Conservation (phyloP, 768 basidiomycete genomes). For the Russula griseocarnosa region DNA sequence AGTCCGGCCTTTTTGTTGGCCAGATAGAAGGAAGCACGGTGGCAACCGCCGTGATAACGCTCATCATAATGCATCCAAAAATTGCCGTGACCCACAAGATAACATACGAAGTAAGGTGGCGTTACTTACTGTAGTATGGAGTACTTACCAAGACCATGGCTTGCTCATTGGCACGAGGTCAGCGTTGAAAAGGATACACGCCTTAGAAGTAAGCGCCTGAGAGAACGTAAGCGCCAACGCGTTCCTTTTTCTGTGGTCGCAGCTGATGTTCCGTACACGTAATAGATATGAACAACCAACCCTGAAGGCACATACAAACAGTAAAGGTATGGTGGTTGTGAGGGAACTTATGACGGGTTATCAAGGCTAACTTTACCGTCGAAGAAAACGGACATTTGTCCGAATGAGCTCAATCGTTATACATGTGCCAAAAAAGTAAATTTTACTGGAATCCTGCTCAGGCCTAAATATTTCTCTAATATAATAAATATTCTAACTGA, state of each 20-base stretch:
- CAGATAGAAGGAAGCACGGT: constrained; percentile 1
- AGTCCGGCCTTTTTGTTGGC: not conserved
- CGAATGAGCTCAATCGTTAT: not conserved
- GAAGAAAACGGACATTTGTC: not conserved
- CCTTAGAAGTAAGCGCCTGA: constrained; percentile 11
- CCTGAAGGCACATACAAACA: constrained; percentile 5
- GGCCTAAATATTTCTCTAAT: too few relatives aligned
- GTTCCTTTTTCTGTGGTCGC: constrained; percentile 12
- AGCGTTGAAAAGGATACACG: not conserved
- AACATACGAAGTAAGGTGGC: not conserved
- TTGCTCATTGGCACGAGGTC: not conserved
- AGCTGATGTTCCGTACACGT: constrained; percentile 21
- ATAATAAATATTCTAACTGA: too few relatives aligned
- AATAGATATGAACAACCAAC: constrained; percentile 6
- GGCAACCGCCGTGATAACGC: constrained; percentile 12
- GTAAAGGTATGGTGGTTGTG: constrained; percentile 5
- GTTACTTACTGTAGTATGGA: constrained; percentile 23
- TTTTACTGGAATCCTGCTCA: too few relatives aligned
- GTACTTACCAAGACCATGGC: constrained; percentile 11
- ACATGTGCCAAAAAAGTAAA: too few relatives aligned
- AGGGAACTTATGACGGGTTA: constrained; percentile 1
- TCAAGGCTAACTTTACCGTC: not conserved
- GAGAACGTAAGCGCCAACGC: constrained; percentile 9
- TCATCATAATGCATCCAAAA: not conserved
- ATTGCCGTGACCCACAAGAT: constrained; percentile 7